Base-by-base conservation (phyloP, 2,329 filamentous ascomycete genomes). In the Fonsecaea monophora region DNA sequence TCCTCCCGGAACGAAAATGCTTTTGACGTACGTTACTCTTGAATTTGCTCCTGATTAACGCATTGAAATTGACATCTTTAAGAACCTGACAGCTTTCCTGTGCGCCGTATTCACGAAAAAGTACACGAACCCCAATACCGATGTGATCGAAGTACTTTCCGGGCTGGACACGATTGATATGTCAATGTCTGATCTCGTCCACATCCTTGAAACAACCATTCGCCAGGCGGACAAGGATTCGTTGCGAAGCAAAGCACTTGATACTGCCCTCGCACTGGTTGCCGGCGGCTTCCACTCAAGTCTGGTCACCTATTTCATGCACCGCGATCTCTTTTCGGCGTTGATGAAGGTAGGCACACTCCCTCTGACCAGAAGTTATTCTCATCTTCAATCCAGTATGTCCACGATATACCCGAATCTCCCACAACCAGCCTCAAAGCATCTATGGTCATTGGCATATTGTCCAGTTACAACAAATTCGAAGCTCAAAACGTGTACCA, bases 381-480 rank as follows among this genome's bases (percentile, higher is more conserved):
- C 72, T 73, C 50, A 74, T 60, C 13, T 35, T 21, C 8, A 8
- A 45, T 40, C 2, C 40, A 71, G 64, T 72, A 72, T 57, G 60
- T 71, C 48, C 86, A 89, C 53, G 89, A 92, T 68, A 84, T 85
- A 30, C 83, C 86, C 38, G 81, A 83, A 18, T 84, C 35, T 25
- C 58, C 63, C 21, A 45, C 30, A 9, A 45, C 85, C 74, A 87
- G 87, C 65, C 86, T 92, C 53, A 87, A 91, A 66, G 90, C 94
- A 0, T 93, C 97, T 72, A 87, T 90, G 13, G 85, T 98, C 9
- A 84, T 97, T 21, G 94, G 94, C 12, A 84, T 98, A 3, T 83
- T 99, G 61, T 91, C 92, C 71, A 99, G 98, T 80, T 98, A 98
- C 85, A 98, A 99, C 85, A 99, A 98, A 78, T 99, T 99, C 75